Percentiles rank a stretch among this genome's conserved stretches.
These are phyloP conservation scores for Graphilbum sp. DNA, from an alignment of 2,329 filamentous ascomycete genomes.

Conservation along the genomic window DNA sequence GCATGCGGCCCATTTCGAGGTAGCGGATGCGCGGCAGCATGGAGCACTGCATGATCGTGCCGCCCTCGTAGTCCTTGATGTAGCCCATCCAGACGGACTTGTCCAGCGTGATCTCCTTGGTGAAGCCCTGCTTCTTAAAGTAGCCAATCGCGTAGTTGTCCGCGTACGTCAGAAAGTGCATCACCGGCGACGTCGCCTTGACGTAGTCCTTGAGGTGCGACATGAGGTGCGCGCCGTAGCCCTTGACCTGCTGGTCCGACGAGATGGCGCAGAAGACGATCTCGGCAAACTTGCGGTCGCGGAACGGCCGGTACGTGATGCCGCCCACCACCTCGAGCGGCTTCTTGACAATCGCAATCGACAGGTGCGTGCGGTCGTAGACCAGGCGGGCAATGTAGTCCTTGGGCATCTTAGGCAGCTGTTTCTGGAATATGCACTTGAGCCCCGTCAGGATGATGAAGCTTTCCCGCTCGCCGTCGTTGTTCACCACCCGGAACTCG, in stretches of 20 bases:
- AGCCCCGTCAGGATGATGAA: constrained; percentile 88
- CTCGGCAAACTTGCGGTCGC: constrained; percentile 81
- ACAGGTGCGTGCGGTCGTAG: constrained; percentile 90
- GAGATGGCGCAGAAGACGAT: constrained; percentile 98
- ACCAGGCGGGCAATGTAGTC: constrained; percentile 96
- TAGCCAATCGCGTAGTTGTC: constrained; percentile 99
- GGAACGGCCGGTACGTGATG: constrained; percentile 92
- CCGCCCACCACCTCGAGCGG: constrained; percentile 91
- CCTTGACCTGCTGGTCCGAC: constrained; percentile 96
- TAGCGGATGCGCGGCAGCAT: constrained; percentile 95
- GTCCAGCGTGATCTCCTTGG: constrained; percentile 91
- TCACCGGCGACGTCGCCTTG: constrained; percentile 88
- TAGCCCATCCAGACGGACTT: constrained; percentile 96
- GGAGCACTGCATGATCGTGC: constrained; percentile 97
- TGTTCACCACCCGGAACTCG: constrained; percentile 95
- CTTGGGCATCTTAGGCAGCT: constrained; percentile 97
- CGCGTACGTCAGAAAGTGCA: constrained; percentile 97
- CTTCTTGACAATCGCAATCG: constrained; percentile 94
- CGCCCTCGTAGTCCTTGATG: constrained; percentile 98
- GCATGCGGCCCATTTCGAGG: constrained; percentile 80
- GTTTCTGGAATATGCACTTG: constrained; percentile 97
- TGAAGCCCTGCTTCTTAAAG: constrained; percentile 98
- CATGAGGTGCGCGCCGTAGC: constrained; percentile 96
- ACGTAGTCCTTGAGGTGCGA: constrained; percentile 96
- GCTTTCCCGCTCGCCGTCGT: constrained; percentile 75